Base-by-base conservation (phyloP, 1,284 basidiomycete genomes). In the Ustilago tritici region DNA sequence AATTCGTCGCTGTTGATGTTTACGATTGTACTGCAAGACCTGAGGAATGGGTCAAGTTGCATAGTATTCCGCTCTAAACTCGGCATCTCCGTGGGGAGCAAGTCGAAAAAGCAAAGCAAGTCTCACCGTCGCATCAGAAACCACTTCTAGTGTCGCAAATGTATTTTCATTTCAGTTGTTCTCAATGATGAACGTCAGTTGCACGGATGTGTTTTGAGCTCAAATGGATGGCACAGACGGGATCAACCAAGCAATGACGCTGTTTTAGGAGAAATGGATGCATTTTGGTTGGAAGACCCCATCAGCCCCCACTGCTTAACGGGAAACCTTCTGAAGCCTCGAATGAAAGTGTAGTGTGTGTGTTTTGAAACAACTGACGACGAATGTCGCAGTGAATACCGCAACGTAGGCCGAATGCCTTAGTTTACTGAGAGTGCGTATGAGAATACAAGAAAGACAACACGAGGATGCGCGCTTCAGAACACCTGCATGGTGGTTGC, bases 1-100 rank as follows among this genome's bases (percentile, higher is more conserved):
- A 38, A 4, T 77, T 77, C 34, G 50, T 15, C 1, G 8, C 56
- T 4, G 31, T 72, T 35, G 65, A 77, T 7, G 38, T 77, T 0
- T 72, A 59, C 38, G 66, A 77, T n/a, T 77, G 70, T 28, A 72
- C 62, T 1, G 70, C 66, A 3, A 52, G 17, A n/a, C 62, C 63
- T 4, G 32, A 65, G 6, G 50, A 71, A 2, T 77, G 75, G 75
- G 47, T 50, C 11, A 55, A 53, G 14, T 19, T 71, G 23, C 19
- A 63, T 40, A 46, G 49, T 2, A 55, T 72, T 11, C 71, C 71
- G 0, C 40, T 74, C 0, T 72, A 36, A 59, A 8, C 3, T 8
- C 14, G 14, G 23, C 23, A 28, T 28, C 23, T 28, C 3, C 23
- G 23, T 28, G 23, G 23, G 23, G 23, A 28, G 3, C 23, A 28